These are phyloP conservation scores for Psilocybe subaeruginosa DNA, from an alignment of 768 basidiomycete species.

Conservation along the genomic window DNA sequence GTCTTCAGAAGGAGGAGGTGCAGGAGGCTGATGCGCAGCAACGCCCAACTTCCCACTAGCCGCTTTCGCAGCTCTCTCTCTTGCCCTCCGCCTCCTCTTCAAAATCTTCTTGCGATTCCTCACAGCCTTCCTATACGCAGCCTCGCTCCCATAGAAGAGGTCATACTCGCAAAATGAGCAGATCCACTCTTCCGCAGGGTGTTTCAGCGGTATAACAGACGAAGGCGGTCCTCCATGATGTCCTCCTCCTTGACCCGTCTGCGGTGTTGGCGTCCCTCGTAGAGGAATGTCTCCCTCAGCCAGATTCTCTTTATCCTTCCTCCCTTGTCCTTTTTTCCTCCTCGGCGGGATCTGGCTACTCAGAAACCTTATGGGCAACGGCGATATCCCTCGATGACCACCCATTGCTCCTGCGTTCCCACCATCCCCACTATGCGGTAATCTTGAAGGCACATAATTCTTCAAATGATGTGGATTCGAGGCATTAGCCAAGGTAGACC, in stretches of 20 bases:
- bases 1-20: conserved; percentile 21
- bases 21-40: conserved; percentile 20
- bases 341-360: conserved; percentile 66
- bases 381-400: conserved; percentile 46
- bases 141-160: conserved; percentile 87
- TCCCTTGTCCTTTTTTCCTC: conserved; percentile 21
- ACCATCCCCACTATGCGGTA: conserved; percentile 46
- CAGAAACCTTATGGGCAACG: conserved; percentile 67
- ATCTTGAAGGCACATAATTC: conserved; percentile 89
- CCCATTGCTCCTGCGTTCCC: conserved; percentile 26
- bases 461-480: conserved; percentile 94
- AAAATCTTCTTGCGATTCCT: conserved; percentile 81
- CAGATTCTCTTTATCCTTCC: conserved; percentile 12
- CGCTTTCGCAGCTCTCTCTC: conserved; percentile 64
- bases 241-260: conserved; percentile 5
- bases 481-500: conserved; percentile 87
- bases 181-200: conserved; percentile 87
- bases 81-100: conserved; percentile 66
- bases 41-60: conserved; percentile 32
- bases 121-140: conserved; percentile 64
- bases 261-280: not conserved
- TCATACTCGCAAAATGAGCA: conserved; percentile 94
- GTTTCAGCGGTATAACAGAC: conserved; percentile 38
- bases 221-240: not conserved
- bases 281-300: conserved; percentile 1